Base-by-base conservation (phyloP, 345 rosid species). In the Brassica nigra region DNA sequence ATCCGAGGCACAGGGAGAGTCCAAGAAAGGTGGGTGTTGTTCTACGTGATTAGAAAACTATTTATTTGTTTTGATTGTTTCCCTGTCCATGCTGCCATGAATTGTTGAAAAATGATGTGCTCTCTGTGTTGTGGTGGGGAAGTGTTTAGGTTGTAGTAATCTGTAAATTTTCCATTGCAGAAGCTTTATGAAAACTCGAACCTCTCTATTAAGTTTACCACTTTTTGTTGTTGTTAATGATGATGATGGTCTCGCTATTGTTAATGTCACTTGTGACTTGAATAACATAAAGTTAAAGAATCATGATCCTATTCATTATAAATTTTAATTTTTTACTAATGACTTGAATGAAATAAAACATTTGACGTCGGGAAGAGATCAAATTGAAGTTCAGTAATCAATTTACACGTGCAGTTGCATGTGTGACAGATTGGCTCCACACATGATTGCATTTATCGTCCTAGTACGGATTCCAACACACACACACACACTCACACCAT, bases 1-100 rank as follows among this genome's bases (percentile, higher is more conserved):
- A 72, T 86, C 83, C 4, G 87, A 79, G 0, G 76, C 14, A 20
- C 71, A 47, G 12, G 80, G 72, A 0, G 88, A 80, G 15, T 64
- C 88, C 29, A 84, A 79, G 82, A 85, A 78, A 55, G 91, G 85
- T 42, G 87, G 97, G 74, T 89, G 99, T 59, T 92, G 97, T 83
- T 86, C 83, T 15, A 82, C 83, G 37, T 90, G 84, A 82, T 34
- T 47, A 47, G 55, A 47, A 47, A 47, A 47, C 55, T 47, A 47
- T 47, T 47, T 47, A 14, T 47, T 47, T 79, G 66, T 74, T 74
- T 68, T 68, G 75, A 61, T 74, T 74, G 34, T 68, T 80, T 74
- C 18, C 62, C 39, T 74, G 75, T 75, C 74, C 66, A 52, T 71
- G 63, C 27, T 78, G 66, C 71, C 58, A 57, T 31, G 70, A 74